A percentile compares a stretch with the other conserved stretches of the same genome.
These are phyloP conservation scores for Quercus robur DNA, from an alignment of 306 rosid genomes.

Conservation along the genomic window DNA sequence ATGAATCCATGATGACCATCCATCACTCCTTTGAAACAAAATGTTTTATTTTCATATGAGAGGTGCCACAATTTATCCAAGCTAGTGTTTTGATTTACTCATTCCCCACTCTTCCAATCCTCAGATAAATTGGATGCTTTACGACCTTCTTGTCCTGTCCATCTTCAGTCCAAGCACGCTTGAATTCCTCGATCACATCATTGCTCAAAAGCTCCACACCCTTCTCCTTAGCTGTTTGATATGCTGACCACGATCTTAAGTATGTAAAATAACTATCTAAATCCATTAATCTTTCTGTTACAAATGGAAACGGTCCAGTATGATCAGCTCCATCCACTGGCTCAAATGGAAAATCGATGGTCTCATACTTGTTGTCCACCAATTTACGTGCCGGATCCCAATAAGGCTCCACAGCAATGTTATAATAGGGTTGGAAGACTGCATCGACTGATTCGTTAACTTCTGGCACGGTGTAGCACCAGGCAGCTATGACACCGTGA, in stretches of 20 bases:
- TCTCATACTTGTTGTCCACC: slow-evolving; percentile 45
- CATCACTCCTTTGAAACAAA: background rate
- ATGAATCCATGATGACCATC: background rate
- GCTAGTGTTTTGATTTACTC: background rate
- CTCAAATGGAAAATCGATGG: slow-evolving; percentile 74
- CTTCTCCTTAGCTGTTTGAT: slow-evolving; percentile 60
- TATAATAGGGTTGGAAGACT: slow-evolving; percentile 34
- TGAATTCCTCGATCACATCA: too few species aligned
- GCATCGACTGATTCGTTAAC: slow-evolving; percentile 36
- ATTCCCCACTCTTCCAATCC: slow-evolving; percentile 62
- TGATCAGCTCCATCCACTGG: slow-evolving; percentile 47
- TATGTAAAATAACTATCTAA: slow-evolving; percentile 48
- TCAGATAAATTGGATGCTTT: slow-evolving; percentile 5
- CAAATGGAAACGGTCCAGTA: slow-evolving; percentile 73
- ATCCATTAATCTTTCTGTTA: slow-evolving; percentile 41
- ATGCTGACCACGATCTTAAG: slow-evolving; percentile 68
- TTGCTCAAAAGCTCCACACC: too few species aligned
- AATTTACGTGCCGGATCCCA: slow-evolving; percentile 50
- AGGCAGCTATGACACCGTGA: slow-evolving; percentile 65
- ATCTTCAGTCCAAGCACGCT: too few species aligned
- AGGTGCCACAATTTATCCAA: background rate
- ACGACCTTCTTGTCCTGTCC: too few species aligned
- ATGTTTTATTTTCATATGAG: background rate
- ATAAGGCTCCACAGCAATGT: slow-evolving; percentile 20
- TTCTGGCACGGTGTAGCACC: slow-evolving; percentile 64